A percentile compares a stretch with the other conserved stretches of the same genome.
Conservation (phyloP, 2,329 filamentous ascomycete genomes). For the Aciculosporium take region DNA sequence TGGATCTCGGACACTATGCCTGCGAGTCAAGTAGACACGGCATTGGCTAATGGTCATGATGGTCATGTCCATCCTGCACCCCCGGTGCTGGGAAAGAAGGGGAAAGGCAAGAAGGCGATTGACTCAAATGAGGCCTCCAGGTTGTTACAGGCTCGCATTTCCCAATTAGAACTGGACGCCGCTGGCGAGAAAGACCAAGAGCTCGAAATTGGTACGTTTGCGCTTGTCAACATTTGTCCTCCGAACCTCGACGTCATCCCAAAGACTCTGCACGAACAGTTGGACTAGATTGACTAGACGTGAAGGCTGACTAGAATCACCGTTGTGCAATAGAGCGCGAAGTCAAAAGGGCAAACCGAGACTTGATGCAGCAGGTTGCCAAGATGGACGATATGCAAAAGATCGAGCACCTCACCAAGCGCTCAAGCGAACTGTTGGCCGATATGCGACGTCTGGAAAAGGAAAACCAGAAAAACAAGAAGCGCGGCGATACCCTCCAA, state of each 20-base stretch:
- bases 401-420: slow-evolving; percentile 78
- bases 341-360: slow-evolving; percentile 85
- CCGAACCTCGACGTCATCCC: not conserved
- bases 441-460: slow-evolving; percentile 94
- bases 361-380: slow-evolving; percentile 73
- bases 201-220: slow-evolving; percentile 67
- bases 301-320: slow-evolving; percentile 1
- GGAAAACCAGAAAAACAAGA: slow-evolving; percentile 91
- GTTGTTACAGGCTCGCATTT: slow-evolving; percentile 82
- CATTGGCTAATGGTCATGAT: slow-evolving; percentile 28
- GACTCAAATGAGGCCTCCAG: slow-evolving; percentile 86
- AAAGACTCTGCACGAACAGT: not conserved
- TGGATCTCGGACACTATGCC: slow-evolving; percentile 20
- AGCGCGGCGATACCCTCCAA: slow-evolving; percentile 82
- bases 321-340: slow-evolving; percentile 53
- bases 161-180: slow-evolving; percentile 84
- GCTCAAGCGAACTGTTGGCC: slow-evolving; percentile 78
- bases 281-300: not conserved
- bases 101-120: slow-evolving; percentile 68
- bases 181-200: slow-evolving; percentile 92
- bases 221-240: not conserved
- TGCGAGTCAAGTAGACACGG: slow-evolving; percentile 26
- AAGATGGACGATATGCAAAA: slow-evolving; percentile 88
- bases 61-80: slow-evolving; percentile 23
- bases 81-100: slow-evolving; percentile 50